Evolutionary conservation across 2,329 filamentous ascomycete species (phyloP).

Genomic region (Aspergillus sp.): DNA sequence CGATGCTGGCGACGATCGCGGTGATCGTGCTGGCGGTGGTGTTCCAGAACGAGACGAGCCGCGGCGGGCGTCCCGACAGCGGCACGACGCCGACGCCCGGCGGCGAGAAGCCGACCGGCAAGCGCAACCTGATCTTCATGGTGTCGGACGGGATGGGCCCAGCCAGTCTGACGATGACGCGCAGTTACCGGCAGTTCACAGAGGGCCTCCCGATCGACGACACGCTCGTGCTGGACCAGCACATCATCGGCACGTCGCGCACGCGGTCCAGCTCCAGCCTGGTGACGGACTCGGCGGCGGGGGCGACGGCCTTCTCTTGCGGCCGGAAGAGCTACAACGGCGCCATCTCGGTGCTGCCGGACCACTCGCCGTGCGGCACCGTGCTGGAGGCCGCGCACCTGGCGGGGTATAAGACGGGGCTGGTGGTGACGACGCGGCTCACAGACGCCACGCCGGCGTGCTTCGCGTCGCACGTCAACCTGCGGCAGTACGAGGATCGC

Average conservation of each 20-base stretch:
- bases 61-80: slow-evolving; percentile 26
- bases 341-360: slow-evolving; percentile 84
- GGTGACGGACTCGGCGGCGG: slow-evolving; percentile 94
- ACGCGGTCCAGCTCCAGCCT: slow-evolving; percentile 81
- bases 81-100: slow-evolving; percentile 11
- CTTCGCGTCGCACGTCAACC: slow-evolving; percentile 84
- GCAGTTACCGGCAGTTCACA: slow-evolving; percentile 78
- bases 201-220: slow-evolving; percentile 72
- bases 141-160: slow-evolving; percentile 99
- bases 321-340: slow-evolving; percentile 94
- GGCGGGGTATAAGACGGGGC: slow-evolving; percentile 85
- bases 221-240: slow-evolving; percentile 76
- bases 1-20: slow-evolving; percentile 72
- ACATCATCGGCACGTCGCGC: slow-evolving; percentile 86
- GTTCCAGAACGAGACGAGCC: slow-evolving; percentile 65
- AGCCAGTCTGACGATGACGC: slow-evolving; percentile 80
- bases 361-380: slow-evolving; percentile 84
- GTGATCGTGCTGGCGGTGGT: slow-evolving; percentile 80
- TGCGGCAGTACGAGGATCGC: slow-evolving; percentile 77
- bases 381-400: slow-evolving; percentile 90
- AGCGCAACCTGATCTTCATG: slow-evolving; percentile 97
- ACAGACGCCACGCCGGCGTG: slow-evolving; percentile 96
- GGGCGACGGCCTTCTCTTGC: slow-evolving; percentile 93
- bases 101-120: slow-evolving; percentile 55
- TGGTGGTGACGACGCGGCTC: slow-evolving; percentile 92